Conservation (phyloP, 441 rosid species). For the Breynia disticha region DNA sequence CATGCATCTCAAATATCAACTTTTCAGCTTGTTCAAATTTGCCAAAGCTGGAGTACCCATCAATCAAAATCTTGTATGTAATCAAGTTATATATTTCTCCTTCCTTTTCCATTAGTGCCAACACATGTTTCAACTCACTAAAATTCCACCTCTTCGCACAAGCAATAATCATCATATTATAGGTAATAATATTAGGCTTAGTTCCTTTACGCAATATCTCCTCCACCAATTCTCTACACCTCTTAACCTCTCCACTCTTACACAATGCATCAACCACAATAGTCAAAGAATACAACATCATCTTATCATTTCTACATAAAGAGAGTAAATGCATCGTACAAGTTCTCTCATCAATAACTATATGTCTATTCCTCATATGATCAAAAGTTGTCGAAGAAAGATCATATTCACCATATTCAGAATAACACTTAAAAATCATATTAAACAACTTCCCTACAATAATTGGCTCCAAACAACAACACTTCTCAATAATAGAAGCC, state of each 20-base stretch:
- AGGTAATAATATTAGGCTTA: constrained; percentile 47
- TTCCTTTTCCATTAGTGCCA: constrained; percentile 49
- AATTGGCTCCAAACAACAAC: constrained; percentile 18
- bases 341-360: constrained; percentile 55
- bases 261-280: constrained; percentile 54
- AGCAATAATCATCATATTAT: constrained; percentile 48
- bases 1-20: constrained; percentile 63
- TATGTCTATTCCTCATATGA: constrained; percentile 35
- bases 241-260: constrained; percentile 45
- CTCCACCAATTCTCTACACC: constrained; percentile 36
- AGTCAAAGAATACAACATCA: constrained; percentile 44
- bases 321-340: constrained; percentile 59
- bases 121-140: constrained; percentile 30
- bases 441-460: constrained; percentile 42
- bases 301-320: constrained; percentile 33
- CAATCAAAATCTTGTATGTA: constrained; percentile 38
- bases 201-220: constrained; percentile 39
- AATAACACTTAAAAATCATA: constrained; percentile 44
- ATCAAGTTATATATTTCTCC: constrained; percentile 26
- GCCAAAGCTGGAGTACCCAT: constrained; percentile 25
- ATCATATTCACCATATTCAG: constrained; percentile 32
- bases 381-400: constrained; percentile 33
- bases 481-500: constrained; percentile 28
- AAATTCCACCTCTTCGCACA: constrained; percentile 44
- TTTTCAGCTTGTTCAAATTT: constrained; percentile 44